A percentile compares a stretch with the other conserved stretches of the same genome.
phyloP scores from a whole-genome alignment of 345 rosid genomes.

The Eucalyptus pauciflora region DNA sequence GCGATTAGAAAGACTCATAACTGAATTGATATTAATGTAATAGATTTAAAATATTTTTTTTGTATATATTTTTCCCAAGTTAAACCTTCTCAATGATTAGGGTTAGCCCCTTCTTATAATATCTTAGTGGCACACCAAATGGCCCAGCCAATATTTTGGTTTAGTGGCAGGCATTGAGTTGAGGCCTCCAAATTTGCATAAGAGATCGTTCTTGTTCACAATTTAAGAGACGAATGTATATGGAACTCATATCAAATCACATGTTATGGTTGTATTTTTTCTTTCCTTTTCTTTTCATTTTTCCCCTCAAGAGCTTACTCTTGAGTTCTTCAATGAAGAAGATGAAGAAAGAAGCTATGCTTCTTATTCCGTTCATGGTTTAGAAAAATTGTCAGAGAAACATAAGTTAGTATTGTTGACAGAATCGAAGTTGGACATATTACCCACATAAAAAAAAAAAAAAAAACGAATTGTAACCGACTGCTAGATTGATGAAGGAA shows the following conservation, averaged over 20 bases:
- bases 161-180: not conserved
- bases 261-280: not conserved
- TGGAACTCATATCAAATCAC: not conserved
- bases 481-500: not conserved
- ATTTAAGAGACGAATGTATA: not conserved
- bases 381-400: not conserved
- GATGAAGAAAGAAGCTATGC: not conserved
- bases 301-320: not conserved
- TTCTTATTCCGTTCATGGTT: not conserved
- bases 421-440: not conserved
- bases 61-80: not conserved
- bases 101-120: not conserved
- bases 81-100: not conserved
- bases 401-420: not conserved
- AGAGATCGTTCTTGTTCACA: not conserved
- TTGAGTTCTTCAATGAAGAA: not conserved
- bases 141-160: not conserved
- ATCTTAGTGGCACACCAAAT: not conserved
- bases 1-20: too few relatives aligned
- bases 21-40: not conserved
- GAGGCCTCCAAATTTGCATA: not conserved
- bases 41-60: too few relatives aligned
- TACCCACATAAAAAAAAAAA: slow-evolving; percentile 1
- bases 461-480: slow-evolving; percentile 16
- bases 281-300: not conserved